Base-by-base conservation (phyloP, 1,284 basidiomycete species). In the Microbotryum scabiosae region DNA sequence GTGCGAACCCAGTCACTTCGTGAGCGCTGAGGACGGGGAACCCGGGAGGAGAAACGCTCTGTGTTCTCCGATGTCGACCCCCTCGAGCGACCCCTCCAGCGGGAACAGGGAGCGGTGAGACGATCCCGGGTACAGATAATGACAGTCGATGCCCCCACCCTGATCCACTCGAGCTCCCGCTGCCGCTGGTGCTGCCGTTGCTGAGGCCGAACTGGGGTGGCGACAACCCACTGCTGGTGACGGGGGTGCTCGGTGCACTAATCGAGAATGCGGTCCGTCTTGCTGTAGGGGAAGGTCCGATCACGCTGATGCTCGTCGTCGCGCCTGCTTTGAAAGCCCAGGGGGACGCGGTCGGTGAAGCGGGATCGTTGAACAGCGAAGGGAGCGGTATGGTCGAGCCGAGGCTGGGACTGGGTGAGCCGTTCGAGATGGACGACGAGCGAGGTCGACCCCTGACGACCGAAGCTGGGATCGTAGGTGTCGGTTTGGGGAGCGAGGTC, bases 361-460 rank as follows among this genome's bases (percentile, higher is more conserved):
- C 30, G 51, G 51, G n/a, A 52, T 49, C n/a, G 26, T 51, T 54
- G 46, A 59, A 55, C 25, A 63, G 61, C 16, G 56, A 51, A 1
- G 64, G 65, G 1, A 62, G 51, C 23, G 59, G 56, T 2, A 54
- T 32, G 7, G 57, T n/a, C 6, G 41, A 32, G 20, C 60, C 60
- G 5, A 62, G 60, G 3, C 49, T 23, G 5, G 60, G 63, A 9
- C 51, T 54, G n/a, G 63, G 63, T 8, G 65, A 66, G 20, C 65
- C 65, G 44, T 45, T 51, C 20, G 65, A 66, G 47, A 66, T 64
- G 14, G 65, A 66, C 14, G 65, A 56, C 16, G 65, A 66, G 26
- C 65, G 59, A n/a, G 65, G 65, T 6, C 65, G 36, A 41, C 36
- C 36, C 36, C 36, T 41, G 36, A 41, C 36, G 36, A 41, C 36